Evolutionary conservation across 1,139 yeast species (phyloP).

Genomic region (Diutina neorugosa): DNA sequence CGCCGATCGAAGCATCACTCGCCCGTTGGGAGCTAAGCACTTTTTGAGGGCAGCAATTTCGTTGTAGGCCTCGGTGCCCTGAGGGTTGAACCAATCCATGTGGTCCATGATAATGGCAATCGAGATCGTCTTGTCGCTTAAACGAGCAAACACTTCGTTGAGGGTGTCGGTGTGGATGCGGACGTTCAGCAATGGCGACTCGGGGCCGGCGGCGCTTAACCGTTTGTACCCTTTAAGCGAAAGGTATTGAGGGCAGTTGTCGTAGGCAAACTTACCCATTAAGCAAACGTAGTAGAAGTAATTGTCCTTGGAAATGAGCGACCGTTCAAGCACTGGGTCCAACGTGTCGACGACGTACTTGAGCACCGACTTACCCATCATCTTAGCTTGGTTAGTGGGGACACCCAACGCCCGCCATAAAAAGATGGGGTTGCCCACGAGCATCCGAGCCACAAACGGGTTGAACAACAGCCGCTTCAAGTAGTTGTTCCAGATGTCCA

Average conservation of each 20-base stretch:
- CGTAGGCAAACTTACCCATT: slow-evolving; percentile 45
- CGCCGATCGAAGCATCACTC: slow-evolving; percentile 70
- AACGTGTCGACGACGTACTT: slow-evolving; percentile 67
- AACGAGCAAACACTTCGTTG: slow-evolving; percentile 60
- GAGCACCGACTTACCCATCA: slow-evolving; percentile 65
- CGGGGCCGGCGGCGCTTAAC: slow-evolving; percentile 24
- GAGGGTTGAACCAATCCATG: slow-evolving; percentile 81
- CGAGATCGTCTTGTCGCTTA: slow-evolving; percentile 50
- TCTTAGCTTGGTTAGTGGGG: slow-evolving; percentile 69
- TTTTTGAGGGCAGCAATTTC: slow-evolving; percentile 56
- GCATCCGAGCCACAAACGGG: slow-evolving; percentile 51
- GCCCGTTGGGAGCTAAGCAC: slow-evolving; percentile 55
- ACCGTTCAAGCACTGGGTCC: slow-evolving; percentile 58
- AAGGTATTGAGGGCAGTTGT: slow-evolving; percentile 69
- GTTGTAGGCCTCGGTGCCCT: slow-evolving; percentile 46
- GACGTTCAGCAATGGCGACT: slow-evolving; percentile 46
- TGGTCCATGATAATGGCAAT: slow-evolving; percentile 84
- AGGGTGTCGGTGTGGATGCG: slow-evolving; percentile 73
- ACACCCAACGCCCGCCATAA: slow-evolving; percentile 85
- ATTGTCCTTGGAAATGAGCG: slow-evolving; percentile 57
- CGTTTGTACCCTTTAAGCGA: slow-evolving; percentile 44
- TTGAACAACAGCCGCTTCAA: slow-evolving; percentile 62
- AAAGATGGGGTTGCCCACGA: slow-evolving; percentile 72
- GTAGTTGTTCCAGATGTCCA: slow-evolving; percentile 44
- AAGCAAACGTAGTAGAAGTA: slow-evolving; percentile 67